Percentiles rank a stretch among this genome's conserved stretches.
phyloP scores from a whole-genome alignment of 164 flowering plant genomes.

The Stephania yunnanensis region DNA sequence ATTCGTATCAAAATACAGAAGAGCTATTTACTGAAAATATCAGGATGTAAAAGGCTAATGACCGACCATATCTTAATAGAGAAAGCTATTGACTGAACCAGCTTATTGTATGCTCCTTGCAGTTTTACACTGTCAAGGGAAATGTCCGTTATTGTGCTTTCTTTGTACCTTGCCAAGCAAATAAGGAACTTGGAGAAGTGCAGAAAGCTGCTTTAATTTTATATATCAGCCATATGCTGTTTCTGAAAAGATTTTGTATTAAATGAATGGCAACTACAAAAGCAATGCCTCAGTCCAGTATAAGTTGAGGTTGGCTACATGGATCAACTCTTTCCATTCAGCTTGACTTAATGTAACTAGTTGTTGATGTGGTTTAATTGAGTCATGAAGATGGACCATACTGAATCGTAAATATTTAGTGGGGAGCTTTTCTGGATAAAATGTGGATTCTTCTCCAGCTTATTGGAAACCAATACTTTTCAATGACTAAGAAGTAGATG shows the following conservation, averaged over 20 bases:
- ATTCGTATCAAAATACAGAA: too few relatives aligned
- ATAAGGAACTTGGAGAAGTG: background rate
- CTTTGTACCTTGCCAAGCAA: background rate
- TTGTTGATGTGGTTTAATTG: background rate
- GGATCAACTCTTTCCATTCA: too few relatives aligned
- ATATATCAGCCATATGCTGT: background rate
- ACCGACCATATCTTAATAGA: too few relatives aligned
- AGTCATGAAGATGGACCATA: background rate
- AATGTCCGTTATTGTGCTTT: background rate
- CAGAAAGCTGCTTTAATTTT: background rate
- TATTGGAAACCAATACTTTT: background rate
- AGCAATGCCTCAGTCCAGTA: too few relatives aligned
- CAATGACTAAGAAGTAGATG: too few relatives aligned
- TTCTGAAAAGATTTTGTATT: background rate
- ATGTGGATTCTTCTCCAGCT: background rate
- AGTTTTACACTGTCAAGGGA: background rate
- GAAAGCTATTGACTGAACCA: background rate
- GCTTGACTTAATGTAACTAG: too few relatives aligned
- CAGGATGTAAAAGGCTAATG: too few relatives aligned
- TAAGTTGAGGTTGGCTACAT: too few relatives aligned
- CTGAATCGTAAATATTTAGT: background rate
- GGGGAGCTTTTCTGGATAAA: background rate
- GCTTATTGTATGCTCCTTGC: background rate
- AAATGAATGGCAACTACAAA: too few relatives aligned
- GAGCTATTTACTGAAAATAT: too few relatives aligned